A percentile compares a stretch with the other conserved stretches of the same genome.
Conservation (phyloP, 352 stramenopile species). For the Globisporangium emineosum region DNA sequence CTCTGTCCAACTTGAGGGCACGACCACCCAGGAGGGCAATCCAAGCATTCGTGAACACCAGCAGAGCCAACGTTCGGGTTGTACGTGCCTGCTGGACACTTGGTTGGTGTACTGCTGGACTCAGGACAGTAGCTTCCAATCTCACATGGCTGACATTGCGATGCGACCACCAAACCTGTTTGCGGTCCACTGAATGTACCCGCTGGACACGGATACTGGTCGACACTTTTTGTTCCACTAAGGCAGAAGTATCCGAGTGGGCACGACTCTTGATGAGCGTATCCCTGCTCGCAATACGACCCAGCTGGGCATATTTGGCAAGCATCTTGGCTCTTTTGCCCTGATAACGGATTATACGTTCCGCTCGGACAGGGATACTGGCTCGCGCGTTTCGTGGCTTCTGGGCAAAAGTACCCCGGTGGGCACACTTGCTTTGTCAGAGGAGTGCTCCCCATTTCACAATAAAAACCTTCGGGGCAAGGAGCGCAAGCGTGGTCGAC, state of each 20-base stretch:
- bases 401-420: constrained; percentile 64
- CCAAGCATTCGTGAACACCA: constrained; percentile 53
- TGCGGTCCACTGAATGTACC: constrained; percentile 79
- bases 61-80: constrained; percentile 53
- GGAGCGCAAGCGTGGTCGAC: constrained; percentile 71
- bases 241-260: constrained; percentile 84
- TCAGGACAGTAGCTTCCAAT: constrained; percentile 84
- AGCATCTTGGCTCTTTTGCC: constrained; percentile 41
- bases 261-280: constrained; percentile 45
- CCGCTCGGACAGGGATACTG: constrained; percentile 86
- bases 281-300: constrained; percentile 61
- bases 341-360: constrained; percentile 68
- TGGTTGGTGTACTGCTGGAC: constrained; percentile 59
- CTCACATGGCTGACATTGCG: constrained; percentile 54
- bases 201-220: constrained; percentile 83
- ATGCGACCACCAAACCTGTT: constrained; percentile 44
- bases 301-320: constrained; percentile 63
- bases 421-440: constrained; percentile 64
- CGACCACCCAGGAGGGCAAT: constrained; percentile 68
- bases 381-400: constrained; percentile 55
- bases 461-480: constrained; percentile 77
- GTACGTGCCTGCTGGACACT: constrained; percentile 74
- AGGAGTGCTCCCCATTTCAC: constrained; percentile 70
- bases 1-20: constrained; percentile 69
- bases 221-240: constrained; percentile 49